These are phyloP conservation scores for Prinsepia uniflora DNA, from an alignment of 306 rosid genomes.

Conservation along the genomic window DNA sequence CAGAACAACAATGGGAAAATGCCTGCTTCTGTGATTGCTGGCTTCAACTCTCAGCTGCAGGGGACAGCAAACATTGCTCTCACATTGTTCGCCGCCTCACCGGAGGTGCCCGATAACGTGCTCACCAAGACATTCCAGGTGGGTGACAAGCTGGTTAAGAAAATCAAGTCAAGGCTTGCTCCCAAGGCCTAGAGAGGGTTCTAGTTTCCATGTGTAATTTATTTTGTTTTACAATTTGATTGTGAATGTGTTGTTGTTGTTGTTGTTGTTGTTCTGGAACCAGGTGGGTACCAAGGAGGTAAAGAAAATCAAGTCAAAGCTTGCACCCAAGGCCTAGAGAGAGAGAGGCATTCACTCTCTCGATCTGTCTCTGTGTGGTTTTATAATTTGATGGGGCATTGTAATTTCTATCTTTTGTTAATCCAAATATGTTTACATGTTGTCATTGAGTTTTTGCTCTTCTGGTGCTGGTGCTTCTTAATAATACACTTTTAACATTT, in stretches of 20 bases:
- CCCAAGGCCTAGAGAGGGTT: conserved; percentile 41
- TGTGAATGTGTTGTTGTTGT: not conserved
- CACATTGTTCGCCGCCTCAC: conserved; percentile 59
- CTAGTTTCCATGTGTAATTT: not conserved
- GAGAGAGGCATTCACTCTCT: not conserved
- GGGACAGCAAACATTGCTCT: conserved; percentile 61
- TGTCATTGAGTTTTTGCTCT: not conserved
- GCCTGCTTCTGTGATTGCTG: conserved; percentile 63
- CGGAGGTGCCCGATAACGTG: conserved; percentile 64
- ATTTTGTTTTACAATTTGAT: not conserved
- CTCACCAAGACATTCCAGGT: conserved; percentile 59
- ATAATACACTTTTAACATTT: not conserved
- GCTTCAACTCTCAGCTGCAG: conserved; percentile 77
- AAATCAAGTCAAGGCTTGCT: conserved; percentile 63
- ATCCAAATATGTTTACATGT: not conserved
- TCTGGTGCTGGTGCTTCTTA: not conserved
- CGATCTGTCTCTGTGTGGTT: not conserved
- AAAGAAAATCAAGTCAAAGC: conserved; percentile 56
- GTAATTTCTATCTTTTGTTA: not conserved
- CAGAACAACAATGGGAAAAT: conserved; percentile 67
- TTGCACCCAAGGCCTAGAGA: conserved; percentile 53
- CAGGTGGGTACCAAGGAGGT: conserved; percentile 60
- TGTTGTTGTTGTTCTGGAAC: not conserved
- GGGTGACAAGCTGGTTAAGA: conserved; percentile 53
- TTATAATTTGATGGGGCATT: not conserved